Percentiles rank a stretch among this genome's conserved stretches.
Conservation (phyloP, 2,329 filamentous ascomycete genomes). For the Graphilbum fragrans region DNA sequence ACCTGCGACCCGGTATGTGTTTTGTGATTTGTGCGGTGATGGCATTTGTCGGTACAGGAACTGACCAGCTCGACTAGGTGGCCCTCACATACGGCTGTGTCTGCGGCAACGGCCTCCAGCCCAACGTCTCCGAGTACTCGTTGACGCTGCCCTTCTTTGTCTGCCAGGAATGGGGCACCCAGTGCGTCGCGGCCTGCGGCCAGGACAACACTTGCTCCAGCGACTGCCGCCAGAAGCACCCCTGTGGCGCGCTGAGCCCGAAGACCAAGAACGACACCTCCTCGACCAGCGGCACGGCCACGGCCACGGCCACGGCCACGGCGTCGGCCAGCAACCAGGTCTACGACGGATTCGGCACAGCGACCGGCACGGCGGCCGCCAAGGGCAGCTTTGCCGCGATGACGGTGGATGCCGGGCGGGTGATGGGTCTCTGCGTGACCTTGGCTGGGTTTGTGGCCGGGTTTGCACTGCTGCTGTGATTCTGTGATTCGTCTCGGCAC, state of each 20-base stretch:
- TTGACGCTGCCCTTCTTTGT: conserved; percentile 68
- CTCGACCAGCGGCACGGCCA: conserved; percentile 23
- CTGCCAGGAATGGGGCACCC: conserved; percentile 58
- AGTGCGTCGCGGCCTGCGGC: conserved; percentile 51
- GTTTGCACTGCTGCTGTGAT: conserved; percentile 28
- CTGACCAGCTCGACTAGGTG: conserved; percentile 22
- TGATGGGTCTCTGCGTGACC: neutral
- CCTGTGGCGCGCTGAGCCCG: conserved; percentile 60
- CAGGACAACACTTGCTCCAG: conserved; percentile 44
- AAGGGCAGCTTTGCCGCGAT: conserved; percentile 5
- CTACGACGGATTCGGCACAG: conserved; percentile 20
- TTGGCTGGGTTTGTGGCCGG: conserved; percentile 14
- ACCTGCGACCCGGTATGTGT: conserved; percentile 51
- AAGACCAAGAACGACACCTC: conserved; percentile 43
- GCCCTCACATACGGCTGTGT: conserved; percentile 59
- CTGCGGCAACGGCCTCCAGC: conserved; percentile 52
- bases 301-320: conserved; percentile 22
- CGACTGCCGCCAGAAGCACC: conserved; percentile 52
- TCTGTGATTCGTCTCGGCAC: too few relatives aligned
- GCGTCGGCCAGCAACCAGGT: conserved; percentile 20
- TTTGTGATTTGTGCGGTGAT: neutral
- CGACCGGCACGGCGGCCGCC: conserved; percentile 1
- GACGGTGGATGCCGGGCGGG: neutral
- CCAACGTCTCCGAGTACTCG: conserved; percentile 66
- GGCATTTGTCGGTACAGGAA: too few relatives aligned